Base-by-base conservation (phyloP, 768 basidiomycete genomes). In the Dictyophora rubrovolvata region DNA sequence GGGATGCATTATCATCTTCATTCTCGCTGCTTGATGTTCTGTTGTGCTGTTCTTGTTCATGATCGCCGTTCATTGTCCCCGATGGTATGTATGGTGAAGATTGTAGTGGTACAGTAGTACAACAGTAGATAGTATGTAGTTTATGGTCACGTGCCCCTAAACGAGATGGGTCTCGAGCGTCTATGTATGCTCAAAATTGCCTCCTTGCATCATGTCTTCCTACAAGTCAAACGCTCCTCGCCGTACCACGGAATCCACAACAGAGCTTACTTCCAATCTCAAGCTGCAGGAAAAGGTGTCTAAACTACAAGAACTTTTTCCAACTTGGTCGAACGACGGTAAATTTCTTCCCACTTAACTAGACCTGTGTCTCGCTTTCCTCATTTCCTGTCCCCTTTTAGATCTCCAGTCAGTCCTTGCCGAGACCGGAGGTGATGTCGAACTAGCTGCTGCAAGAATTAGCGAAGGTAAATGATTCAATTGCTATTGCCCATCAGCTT, bases 241-340 rank as follows among this genome's bases (percentile, higher is more conserved):
- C 18, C 57, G 49, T 36, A 28, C 57, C 20, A 33, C 57, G 52
- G 57, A 59, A 52, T 53, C 57, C 48, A 53, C 57, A 42, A 42
- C 42, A 36, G 28, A 22, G 10, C 17, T 51, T 6, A 35, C 57
- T 17, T 59, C 36, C 4, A 59, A 34, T 51, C 28, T 34, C 51
- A 59, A 59, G 22, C 57, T 59, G 22, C 18, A 48, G 47, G 55
- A 37, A 36, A 56, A 89, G 64, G 79, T 82, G 9, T 71, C 73
- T 28, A 79, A 82, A 53, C 81, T 92, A 6, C 80, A 84, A 69
- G 89, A 90, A 67, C 69, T 79, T 60, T 91, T 89, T 66, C 82
- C 88, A 5, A 60, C 66, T 64, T 90, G 81, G 81, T 79, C 86
- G 65, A 75, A 73, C 63, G 87, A 89, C 65, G 89, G 89, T 84